Percentiles rank a stretch among this genome's conserved stretches.
These are phyloP conservation scores for Fusarium lateritium DNA, from an alignment of 2,329 filamentous ascomycete species.

Conservation along the genomic window DNA sequence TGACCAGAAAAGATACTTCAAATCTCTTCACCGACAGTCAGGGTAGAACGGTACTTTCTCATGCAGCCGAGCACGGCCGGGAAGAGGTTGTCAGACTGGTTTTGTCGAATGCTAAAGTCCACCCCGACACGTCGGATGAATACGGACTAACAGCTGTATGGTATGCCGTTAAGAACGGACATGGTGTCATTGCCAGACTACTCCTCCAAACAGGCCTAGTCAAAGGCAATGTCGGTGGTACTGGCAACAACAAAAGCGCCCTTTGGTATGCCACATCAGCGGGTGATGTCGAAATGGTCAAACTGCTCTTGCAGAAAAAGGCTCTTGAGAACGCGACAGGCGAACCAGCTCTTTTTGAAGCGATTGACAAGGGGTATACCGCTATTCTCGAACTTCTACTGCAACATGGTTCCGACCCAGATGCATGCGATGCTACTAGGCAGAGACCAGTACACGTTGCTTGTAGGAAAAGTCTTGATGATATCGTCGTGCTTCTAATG, in stretches of 20 bases:
- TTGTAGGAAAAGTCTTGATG: not conserved
- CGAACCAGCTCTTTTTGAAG: not conserved
- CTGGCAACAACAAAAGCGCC: rapidly evolving
- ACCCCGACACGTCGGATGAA: not conserved
- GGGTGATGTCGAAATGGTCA: not conserved
- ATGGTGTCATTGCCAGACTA: rapidly evolving
- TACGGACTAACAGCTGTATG: not conserved
- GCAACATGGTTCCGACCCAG: rapidly evolving
- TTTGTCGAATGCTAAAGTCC: not conserved
- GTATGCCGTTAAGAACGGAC: not conserved
- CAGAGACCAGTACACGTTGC: not conserved
- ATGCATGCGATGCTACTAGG: not conserved
- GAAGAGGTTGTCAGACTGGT: not conserved
- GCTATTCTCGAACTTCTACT: not conserved
- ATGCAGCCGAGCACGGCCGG: slow-evolving; percentile 8
- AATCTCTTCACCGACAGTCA: not conserved
- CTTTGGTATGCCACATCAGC: not conserved
- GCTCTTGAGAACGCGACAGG: not conserved
- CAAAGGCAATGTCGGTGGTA: not conserved
- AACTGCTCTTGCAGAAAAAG: not conserved
- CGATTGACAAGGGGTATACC: rapidly evolving
- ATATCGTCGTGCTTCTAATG: not conserved
- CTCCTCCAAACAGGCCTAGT: not conserved
- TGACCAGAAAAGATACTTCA: slow-evolving; percentile 18
- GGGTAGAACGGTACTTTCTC: slow-evolving; percentile 5